These are phyloP conservation scores for Eucalyptus tenuipes DNA, from an alignment of 345 rosid species.

Conservation along the genomic window DNA sequence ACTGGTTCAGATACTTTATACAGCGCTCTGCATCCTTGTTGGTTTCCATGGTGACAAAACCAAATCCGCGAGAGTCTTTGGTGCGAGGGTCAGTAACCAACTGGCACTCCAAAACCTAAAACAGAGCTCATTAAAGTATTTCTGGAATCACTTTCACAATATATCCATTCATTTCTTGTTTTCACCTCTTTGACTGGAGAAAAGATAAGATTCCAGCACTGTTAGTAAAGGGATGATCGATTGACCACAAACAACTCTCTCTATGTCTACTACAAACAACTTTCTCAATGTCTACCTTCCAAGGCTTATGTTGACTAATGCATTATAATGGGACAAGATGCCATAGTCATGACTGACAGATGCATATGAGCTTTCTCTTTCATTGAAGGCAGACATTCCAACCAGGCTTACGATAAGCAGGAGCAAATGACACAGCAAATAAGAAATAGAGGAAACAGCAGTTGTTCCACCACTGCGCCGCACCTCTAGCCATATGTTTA, in stretches of 20 bases:
- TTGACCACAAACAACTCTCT: background rate
- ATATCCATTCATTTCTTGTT: background rate
- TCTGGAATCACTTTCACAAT: background rate
- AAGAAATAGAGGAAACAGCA: background rate
- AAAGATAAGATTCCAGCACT: background rate
- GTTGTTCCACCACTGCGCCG: background rate
- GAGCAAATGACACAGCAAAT: background rate
- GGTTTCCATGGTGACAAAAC: slow-evolving; percentile 53
- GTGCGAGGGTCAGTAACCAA: slow-evolving; percentile 48
- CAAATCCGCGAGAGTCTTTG: slow-evolving; percentile 63
- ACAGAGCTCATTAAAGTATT: background rate
- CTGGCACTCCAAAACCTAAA: slow-evolving; percentile 49
- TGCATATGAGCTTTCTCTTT: background rate
- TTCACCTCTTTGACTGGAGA: background rate
- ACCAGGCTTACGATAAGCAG: background rate
- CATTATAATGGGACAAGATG: background rate
- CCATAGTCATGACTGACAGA: background rate
- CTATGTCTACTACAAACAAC: background rate
- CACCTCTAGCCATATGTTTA: background rate
- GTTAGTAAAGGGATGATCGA: background rate
- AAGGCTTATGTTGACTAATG: background rate
- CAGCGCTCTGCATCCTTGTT: slow-evolving; percentile 48
- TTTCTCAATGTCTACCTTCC: background rate
- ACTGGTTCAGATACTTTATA: slow-evolving; percentile 42
- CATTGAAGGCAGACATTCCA: background rate